phyloP scores from a whole-genome alignment of 1,284 basidiomycete genomes.

The Apiotrichum brassicae region DNA sequence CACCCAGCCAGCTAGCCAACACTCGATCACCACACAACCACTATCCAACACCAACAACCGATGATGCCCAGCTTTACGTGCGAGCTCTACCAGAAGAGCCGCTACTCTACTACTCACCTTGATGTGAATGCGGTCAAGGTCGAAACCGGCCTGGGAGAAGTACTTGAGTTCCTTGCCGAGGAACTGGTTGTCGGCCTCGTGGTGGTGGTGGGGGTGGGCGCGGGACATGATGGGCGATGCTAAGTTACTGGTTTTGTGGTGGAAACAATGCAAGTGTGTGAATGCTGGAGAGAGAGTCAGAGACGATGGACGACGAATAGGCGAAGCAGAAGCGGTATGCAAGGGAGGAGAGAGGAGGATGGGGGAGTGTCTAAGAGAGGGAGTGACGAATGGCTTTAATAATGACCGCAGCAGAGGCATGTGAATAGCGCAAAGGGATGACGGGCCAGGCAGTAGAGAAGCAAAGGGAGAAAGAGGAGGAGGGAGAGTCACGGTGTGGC shows the following conservation, averaged over 20 bases:
- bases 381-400: background rate
- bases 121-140: constrained; percentile 60
- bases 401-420: background rate
- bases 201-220: constrained; percentile 36
- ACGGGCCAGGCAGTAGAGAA: background rate
- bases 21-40: too few relatives aligned
- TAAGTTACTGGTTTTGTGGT: background rate
- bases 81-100: too few relatives aligned
- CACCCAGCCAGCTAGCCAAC: too few relatives aligned
- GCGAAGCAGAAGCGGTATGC: too few relatives aligned
- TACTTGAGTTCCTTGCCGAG: constrained; percentile 90
- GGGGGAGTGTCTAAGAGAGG: too few relatives aligned
- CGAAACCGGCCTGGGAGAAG: constrained; percentile 98
- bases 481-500: too few relatives aligned
- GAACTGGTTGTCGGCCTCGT: constrained; percentile 45
- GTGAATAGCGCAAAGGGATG: background rate
- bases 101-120: constrained; percentile 42
- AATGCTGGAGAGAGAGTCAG: constrained; percentile 4
- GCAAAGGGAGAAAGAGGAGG: background rate
- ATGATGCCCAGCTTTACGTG: too few relatives aligned
- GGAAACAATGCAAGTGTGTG: constrained; percentile 2
- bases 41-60: too few relatives aligned
- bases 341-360: background rate
- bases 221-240: constrained; percentile 26
- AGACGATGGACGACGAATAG: background rate